These are phyloP conservation scores for Pythium biforme DNA, from an alignment of 352 stramenopile genomes.

Conservation along the genomic window DNA sequence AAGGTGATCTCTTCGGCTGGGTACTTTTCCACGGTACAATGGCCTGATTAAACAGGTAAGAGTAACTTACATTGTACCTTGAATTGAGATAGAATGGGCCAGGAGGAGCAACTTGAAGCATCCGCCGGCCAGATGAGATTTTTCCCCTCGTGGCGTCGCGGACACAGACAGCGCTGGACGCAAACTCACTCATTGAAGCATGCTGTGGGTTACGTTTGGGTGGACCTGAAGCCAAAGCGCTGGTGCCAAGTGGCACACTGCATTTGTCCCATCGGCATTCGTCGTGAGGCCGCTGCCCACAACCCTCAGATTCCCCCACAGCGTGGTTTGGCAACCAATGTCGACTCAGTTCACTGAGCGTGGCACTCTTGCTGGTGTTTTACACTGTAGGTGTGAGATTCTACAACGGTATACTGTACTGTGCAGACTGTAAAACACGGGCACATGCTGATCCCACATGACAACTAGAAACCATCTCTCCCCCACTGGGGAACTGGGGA, in stretches of 20 bases:
- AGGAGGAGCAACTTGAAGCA: conserved; percentile 18
- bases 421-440: no score
- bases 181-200: conserved; percentile 4
- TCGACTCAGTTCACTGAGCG: not conserved
- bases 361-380: no score
- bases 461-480: no score
- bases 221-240: conserved; percentile 11
- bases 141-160: not conserved
- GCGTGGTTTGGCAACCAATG: not conserved
- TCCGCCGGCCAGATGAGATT: conserved; percentile 3
- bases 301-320: no score
- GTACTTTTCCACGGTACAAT: not conserved
- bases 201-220: conserved; percentile 7
- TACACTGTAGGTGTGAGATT: no score
- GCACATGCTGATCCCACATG: no score
- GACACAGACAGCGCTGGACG: conserved; percentile 7
- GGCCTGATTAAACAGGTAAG: not conserved
- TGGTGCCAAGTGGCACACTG: not conserved
- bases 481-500: no score
- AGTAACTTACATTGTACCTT: not conserved
- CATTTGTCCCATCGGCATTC: not conserved
- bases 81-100: not conserved
- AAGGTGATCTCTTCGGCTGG: not conserved
- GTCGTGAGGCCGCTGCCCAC: no score
- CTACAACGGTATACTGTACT: no score